A percentile compares a stretch with the other conserved stretches of the same genome.
Evolutionary conservation across 305 asterid genomes (phyloP).

Genomic region (Fraxinus sp.): DNA sequence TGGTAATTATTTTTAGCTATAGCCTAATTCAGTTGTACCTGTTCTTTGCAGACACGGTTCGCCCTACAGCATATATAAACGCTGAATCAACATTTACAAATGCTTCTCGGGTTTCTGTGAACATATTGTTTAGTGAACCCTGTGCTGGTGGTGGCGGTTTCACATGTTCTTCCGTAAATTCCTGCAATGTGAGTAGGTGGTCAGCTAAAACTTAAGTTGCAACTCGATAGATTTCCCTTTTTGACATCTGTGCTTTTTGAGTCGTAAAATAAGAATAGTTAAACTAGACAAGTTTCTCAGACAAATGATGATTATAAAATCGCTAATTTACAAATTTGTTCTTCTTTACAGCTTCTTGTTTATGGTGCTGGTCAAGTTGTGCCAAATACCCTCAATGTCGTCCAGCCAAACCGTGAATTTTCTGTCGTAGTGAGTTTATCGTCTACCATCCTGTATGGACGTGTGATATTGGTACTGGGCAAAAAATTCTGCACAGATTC

Average conservation of each 20-base stretch:
- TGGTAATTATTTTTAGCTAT: neutral
- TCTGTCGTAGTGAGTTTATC: slow-evolving; percentile 55
- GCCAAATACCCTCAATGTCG: slow-evolving; percentile 53
- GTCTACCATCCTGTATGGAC: slow-evolving; percentile 54
- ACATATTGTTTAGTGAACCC: slow-evolving; percentile 71
- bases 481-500: slow-evolving; percentile 67
- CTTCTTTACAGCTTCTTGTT: slow-evolving; percentile 67
- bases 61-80: slow-evolving; percentile 69
- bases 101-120: slow-evolving; percentile 61
- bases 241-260: neutral
- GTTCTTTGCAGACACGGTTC: slow-evolving; percentile 60
- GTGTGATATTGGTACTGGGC: slow-evolving; percentile 64
- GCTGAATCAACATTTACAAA: slow-evolving; percentile 57
- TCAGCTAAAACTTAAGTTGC: slow-evolving; percentile 22
- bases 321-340: slow-evolving; percentile 12
- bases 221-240: neutral
- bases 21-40: slow-evolving; percentile 13
- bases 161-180: slow-evolving; percentile 56
- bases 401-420: slow-evolving; percentile 57
- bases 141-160: slow-evolving; percentile 72
- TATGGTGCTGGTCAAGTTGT: slow-evolving; percentile 77
- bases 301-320: neutral
- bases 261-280: neutral
- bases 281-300: neutral
- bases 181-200: slow-evolving; percentile 82